Evolutionary conservation across 2,329 filamentous ascomycete species (phyloP).

Genomic region (Fusarium clavum): DNA sequence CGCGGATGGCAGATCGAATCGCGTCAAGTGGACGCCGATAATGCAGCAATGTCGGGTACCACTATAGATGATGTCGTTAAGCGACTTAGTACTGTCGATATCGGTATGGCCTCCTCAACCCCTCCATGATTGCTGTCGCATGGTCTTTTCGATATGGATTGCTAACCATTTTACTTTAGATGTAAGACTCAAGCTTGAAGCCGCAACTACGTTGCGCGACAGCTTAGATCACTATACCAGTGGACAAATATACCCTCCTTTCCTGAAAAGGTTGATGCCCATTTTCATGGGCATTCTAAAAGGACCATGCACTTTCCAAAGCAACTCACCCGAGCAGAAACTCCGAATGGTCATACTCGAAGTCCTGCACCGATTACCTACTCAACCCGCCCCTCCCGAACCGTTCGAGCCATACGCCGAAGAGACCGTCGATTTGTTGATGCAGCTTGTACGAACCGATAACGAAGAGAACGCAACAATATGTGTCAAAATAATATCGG

Average conservation of each 20-base stretch:
- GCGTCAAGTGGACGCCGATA: slow-evolving; percentile 56
- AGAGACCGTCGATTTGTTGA: slow-evolving; percentile 89
- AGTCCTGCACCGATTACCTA: slow-evolving; percentile 86
- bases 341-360: slow-evolving; percentile 93
- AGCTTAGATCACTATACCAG: slow-evolving; percentile 89
- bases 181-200: slow-evolving; percentile 81
- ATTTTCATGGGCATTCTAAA: slow-evolving; percentile 88
- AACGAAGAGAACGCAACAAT: slow-evolving; percentile 99
- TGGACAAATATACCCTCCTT: slow-evolving; percentile 79
- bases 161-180: slow-evolving; percentile 64
- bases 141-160: slow-evolving; percentile 5
- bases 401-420: slow-evolving; percentile 88
- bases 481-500: slow-evolving; percentile 97
- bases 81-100: slow-evolving; percentile 67
- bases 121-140: slow-evolving; percentile 38
- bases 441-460: slow-evolving; percentile 87
- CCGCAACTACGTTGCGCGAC: slow-evolving; percentile 89
- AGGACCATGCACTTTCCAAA: slow-evolving; percentile 90
- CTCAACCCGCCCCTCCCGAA: slow-evolving; percentile 78
- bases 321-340: slow-evolving; percentile 92
- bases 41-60: slow-evolving; percentile 69
- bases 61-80: slow-evolving; percentile 73
- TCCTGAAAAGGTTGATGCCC: slow-evolving; percentile 89
- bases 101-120: slow-evolving; percentile 55
- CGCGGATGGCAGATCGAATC: slow-evolving; percentile 52